Base-by-base conservation (phyloP, 345 rosid species). In the Eucalyptus sp. region DNA sequence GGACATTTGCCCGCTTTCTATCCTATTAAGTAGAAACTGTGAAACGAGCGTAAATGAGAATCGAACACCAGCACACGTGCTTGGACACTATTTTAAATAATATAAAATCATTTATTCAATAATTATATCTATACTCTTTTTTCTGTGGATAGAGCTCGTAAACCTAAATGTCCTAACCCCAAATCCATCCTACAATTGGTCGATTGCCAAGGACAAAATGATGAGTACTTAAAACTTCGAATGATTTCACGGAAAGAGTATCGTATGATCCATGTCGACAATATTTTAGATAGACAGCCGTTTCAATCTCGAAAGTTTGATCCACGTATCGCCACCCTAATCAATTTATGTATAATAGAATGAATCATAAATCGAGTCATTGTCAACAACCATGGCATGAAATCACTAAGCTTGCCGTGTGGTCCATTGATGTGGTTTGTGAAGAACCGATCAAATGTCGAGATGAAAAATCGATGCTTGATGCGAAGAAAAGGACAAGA, bases 231-330 rank as follows among this genome's bases (percentile, higher is more conserved):
- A 29, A 64, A 64, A 13, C 1, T 14, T 64, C 8, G 13, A 13
- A 29, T 64, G 37, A 64, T 64, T 29, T 64, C 71, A 29, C 0
- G 0, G 6, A 56, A 22, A 24, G 6, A 24, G 6, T 56, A 56
- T 56, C 29, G 10, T 10, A 9, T 56, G 13, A 56, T 56, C 1
- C 13, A 24, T 56, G 29, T 1, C 13, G 11, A 5, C 2, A 25
- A 56, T 1, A 56, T 24, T 0, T 56, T 0, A 22, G 0, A 56
- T 56, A 24, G 3, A 56, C 13, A 22, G 1, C 4, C 7, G 29
- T 56, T 25, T 3, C 29, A 24, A 56, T 56, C 13, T 56, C 3
- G 6, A 56, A 56, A 56, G 62, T 56, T 56, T 24, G 13, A 0
- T 25, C 3, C 62, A 5, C 2, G 7, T 24, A 56, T 56, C 2